Percentiles rank a stretch among this genome's conserved stretches.
phyloP scores from a whole-genome alignment of 2,329 filamentous ascomycete genomes.

The Rosellinia necatrix region DNA sequence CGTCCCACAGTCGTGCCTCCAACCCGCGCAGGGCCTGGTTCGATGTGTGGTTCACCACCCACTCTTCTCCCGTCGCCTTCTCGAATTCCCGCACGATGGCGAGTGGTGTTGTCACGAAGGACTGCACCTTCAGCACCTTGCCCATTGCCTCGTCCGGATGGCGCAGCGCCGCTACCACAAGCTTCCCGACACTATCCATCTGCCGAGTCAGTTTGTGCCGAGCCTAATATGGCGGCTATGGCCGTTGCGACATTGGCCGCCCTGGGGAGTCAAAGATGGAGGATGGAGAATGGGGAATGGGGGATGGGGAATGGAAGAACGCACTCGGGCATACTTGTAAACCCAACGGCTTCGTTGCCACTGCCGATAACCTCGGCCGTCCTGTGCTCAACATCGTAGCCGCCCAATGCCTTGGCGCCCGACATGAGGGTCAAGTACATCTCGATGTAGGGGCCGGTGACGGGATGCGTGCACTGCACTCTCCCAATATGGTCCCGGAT shows the following conservation, averaged over 20 bases:
- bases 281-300: not conserved
- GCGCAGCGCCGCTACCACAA: slow-evolving; percentile 65
- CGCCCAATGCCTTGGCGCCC: slow-evolving; percentile 50
- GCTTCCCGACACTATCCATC: slow-evolving; percentile 64
- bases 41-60: slow-evolving; percentile 58
- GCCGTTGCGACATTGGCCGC: not conserved
- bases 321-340: slow-evolving; percentile 75
- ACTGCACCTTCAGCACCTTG: slow-evolving; percentile 69
- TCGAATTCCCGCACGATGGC: slow-evolving; percentile 70
- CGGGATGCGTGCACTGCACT: slow-evolving; percentile 62
- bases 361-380: slow-evolving; percentile 65
- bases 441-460: slow-evolving; percentile 66
- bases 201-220: slow-evolving; percentile 7
- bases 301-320: slow-evolving; percentile 37
- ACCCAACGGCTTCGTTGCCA: slow-evolving; percentile 64
- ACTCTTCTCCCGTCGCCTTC: slow-evolving; percentile 63
- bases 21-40: slow-evolving; percentile 57
- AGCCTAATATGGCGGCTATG: not conserved
- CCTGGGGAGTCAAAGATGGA: not conserved
- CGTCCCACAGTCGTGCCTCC: slow-evolving; percentile 40
- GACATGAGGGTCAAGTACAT: slow-evolving; percentile 53
- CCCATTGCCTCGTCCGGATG: slow-evolving; percentile 59
- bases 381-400: slow-evolving; percentile 62
- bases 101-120: slow-evolving; percentile 68
- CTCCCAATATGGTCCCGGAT: slow-evolving; percentile 51